Evolutionary conservation across 1,139 yeast species (phyloP).

Genomic region (Lodderomyces jiufengensis): DNA sequence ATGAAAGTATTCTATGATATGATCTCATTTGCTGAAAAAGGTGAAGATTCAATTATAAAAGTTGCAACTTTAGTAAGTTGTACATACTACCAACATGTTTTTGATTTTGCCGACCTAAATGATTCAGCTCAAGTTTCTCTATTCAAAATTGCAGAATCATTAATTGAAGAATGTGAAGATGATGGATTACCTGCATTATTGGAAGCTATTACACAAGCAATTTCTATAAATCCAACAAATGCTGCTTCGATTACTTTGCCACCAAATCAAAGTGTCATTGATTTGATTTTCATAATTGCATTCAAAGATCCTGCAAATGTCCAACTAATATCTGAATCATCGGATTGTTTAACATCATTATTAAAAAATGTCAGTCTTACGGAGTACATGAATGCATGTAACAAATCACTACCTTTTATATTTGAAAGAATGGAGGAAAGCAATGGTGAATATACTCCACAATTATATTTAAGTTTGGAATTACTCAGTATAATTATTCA

Average conservation of each 20-base stretch:
- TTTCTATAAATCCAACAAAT: slow-evolving; percentile 39
- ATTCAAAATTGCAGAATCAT: slow-evolving; percentile 28
- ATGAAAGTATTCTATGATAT: slow-evolving; percentile 35
- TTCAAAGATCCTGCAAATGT: slow-evolving; percentile 74
- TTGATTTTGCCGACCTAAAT: slow-evolving; percentile 29
- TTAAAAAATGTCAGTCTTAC: slow-evolving; percentile 44
- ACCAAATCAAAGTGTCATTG: slow-evolving; percentile 32
- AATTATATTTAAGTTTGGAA: slow-evolving; percentile 64
- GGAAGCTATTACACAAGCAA: slow-evolving; percentile 62
- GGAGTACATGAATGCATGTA: slow-evolving; percentile 48
- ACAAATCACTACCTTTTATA: slow-evolving; percentile 52
- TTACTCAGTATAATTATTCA: slow-evolving; percentile 57
- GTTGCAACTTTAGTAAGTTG: slow-evolving; percentile 51
- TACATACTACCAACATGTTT: slow-evolving; percentile 50
- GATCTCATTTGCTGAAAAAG: slow-evolving; percentile 22
- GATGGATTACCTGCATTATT: slow-evolving; percentile 75
- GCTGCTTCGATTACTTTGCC: slow-evolving; percentile 27
- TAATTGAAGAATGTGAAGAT: slow-evolving; percentile 69
- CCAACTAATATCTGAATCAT: slow-evolving; percentile 62
- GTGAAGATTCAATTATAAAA: slow-evolving; percentile 20
- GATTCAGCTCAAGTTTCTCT: slow-evolving; percentile 23
- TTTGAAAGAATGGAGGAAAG: slow-evolving; percentile 28
- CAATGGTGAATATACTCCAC: slow-evolving; percentile 48
- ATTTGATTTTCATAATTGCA: slow-evolving; percentile 60
- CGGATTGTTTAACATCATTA: slow-evolving; percentile 56